A percentile compares a stretch with the other conserved stretches of the same genome.
Evolutionary conservation across 768 basidiomycete genomes (phyloP).

Genomic region (Austroboletus eburneus): DNA sequence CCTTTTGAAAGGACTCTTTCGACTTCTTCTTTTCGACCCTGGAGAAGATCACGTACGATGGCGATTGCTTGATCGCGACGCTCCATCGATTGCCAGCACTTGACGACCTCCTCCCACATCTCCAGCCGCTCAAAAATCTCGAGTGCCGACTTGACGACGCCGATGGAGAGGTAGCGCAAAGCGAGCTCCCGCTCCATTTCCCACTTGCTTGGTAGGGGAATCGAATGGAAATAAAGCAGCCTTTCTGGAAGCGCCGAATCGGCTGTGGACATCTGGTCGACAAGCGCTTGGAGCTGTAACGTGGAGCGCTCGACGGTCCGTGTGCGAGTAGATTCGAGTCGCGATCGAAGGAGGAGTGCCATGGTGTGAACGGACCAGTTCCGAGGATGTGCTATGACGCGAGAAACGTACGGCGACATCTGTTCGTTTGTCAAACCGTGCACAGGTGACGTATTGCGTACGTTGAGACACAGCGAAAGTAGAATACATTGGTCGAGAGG

Average conservation of each 20-base stretch:
- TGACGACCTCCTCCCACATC: constrained; percentile 98
- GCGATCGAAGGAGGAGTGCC: constrained; percentile 88
- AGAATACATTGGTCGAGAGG: constrained; percentile 94
- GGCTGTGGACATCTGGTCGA: constrained; percentile 93
- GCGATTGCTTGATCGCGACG: constrained; percentile 69
- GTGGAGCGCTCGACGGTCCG: constrained; percentile 92
- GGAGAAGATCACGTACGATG: constrained; percentile 82
- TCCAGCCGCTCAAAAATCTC: constrained; percentile 93
- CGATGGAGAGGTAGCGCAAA: constrained; percentile 73
- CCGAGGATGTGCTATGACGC: constrained; percentile 82
- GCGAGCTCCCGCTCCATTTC: constrained; percentile 92
- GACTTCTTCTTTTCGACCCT: constrained; percentile 79
- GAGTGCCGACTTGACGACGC: constrained; percentile 84
- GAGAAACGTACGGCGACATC: constrained; percentile 87
- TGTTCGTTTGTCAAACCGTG: constrained; percentile 91
- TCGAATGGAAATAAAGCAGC: constrained; percentile 71
- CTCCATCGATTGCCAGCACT: constrained; percentile 82
- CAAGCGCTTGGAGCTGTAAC: constrained; percentile 89
- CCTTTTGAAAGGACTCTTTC: constrained; percentile 63
- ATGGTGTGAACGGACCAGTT: constrained; percentile 99
- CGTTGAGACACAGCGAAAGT: constrained; percentile 84
- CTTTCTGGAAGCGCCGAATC: constrained; percentile 74
- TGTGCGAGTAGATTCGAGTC: constrained; percentile 83
- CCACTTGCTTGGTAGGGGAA: constrained; percentile 88
- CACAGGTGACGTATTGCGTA: constrained; percentile 82